A percentile compares a stretch with the other conserved stretches of the same genome.
Evolutionary conservation across 2,329 filamentous ascomycete genomes (phyloP).

Genomic region (Diplodia seriata): DNA sequence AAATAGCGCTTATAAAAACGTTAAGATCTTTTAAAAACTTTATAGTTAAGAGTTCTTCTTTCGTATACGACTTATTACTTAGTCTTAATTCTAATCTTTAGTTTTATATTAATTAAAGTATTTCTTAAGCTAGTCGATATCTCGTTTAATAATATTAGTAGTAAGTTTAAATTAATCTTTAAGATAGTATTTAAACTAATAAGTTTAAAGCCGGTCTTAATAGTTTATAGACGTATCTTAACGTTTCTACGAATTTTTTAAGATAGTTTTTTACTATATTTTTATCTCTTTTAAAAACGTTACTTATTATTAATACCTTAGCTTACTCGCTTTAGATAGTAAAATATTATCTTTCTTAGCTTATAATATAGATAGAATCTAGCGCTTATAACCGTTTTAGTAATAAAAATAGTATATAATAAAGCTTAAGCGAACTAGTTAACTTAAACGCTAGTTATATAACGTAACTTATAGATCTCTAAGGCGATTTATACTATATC

Average conservation of each 20-base stretch:
- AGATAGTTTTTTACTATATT: not conserved
- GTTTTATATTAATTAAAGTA: too few relatives aligned
- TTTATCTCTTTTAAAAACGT: not conserved
- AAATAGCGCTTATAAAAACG: too few relatives aligned
- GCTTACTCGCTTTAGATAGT: not conserved
- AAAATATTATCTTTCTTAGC: not conserved
- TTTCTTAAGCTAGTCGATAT: too few relatives aligned
- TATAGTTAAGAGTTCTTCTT: too few relatives aligned
- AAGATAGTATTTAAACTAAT: too few relatives aligned
- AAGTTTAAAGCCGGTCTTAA: slow-evolving; percentile 5
- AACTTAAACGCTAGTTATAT: not conserved
- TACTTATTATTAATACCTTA: not conserved
- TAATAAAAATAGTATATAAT: not conserved
- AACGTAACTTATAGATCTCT: not conserved
- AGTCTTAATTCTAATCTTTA: too few relatives aligned
- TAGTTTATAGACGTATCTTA: not conserved
- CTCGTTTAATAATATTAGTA: too few relatives aligned
- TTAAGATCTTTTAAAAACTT: too few relatives aligned
- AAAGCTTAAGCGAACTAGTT: not conserved
- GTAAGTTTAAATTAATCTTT: too few relatives aligned
- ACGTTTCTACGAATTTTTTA: not conserved
- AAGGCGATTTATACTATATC: slow-evolving; percentile 6
- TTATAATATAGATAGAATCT: not conserved
- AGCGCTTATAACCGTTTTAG: not conserved
- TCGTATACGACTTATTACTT: too few relatives aligned